Evolutionary conservation across 1,284 basidiomycete genomes (phyloP), one percentile per base, ranked within the genome.

Genomic region (Phenoliferia sp.): DNA sequence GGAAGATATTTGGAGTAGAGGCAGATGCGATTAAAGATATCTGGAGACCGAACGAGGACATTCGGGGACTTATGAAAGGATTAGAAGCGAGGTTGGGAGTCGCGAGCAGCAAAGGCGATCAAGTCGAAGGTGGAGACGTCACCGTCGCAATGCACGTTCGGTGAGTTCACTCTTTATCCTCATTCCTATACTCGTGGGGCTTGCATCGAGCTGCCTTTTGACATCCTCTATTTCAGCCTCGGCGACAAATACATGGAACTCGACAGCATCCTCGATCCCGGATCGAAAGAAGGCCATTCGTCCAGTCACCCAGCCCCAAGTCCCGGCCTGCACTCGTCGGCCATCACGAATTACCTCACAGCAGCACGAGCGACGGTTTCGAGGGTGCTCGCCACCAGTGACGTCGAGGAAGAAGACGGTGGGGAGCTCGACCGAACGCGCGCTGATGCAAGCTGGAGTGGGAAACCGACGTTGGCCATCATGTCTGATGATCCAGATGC

Each of bases 241-340:
- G 73, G 73, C 61, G 73, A 74, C 70, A 74, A 74, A 58, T 69
- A 64, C 50, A 61, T 64, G 59, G 73, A 74, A 52, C 19, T 61
- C 12, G 63, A 59, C 33, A 56, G 55, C 15, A 69, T 72, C 61
- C n/a, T n/a, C n/a, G n/a, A n/a, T n/a, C n/a, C n/a, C n/a, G n/a
- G n/a, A n/a, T n/a, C n/a, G n/a, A n/a, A n/a, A n/a, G n/a, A 61
- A 3, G 56, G 48, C 1, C 29, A 59, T 12, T 19, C 32, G 3
- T n/a, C 22, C 5, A 54, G 48, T 16, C 39, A 35, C 31, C 31
- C 0, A 2, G n/a, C 32, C 6, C 44, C 55, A 19, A 6, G 35
- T n/a, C 63, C 65, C 2, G 70, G 70, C 9, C 64, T 72, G 1
- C n/a, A 59, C n/a, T 15, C 28, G n/a, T 60, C 56, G 1, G 39